Conservation (phyloP, 352 stramenopile genomes). For the Aphanomyces invadans region DNA sequence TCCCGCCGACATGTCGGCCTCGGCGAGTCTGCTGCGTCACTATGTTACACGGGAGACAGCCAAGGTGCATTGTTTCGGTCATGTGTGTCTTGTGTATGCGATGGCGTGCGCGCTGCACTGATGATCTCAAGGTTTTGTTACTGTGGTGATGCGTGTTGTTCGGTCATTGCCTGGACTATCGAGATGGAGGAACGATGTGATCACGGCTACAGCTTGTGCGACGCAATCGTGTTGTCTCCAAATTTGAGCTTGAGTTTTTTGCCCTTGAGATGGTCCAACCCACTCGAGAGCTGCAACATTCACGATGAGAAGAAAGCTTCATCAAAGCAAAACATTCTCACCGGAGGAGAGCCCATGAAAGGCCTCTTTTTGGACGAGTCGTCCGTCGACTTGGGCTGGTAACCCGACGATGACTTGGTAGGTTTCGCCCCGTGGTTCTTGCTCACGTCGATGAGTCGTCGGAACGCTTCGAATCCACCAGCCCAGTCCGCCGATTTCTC, state of each 20-base stretch:
- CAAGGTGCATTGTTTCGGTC: too few species aligned
- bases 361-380: constrained; percentile 24
- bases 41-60: too few species aligned
- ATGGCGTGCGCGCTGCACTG: too few species aligned
- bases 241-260: constrained; percentile 86
- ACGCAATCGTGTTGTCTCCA: constrained; percentile 65
- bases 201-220: constrained; percentile 83
- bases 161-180: too few species aligned
- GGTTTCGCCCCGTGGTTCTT: constrained; percentile 46
- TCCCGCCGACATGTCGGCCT: too few species aligned
- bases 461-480: constrained; percentile 70
- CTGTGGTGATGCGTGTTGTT: too few species aligned
- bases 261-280: constrained; percentile 63
- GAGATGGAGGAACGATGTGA: too few species aligned
- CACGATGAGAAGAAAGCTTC: constrained; percentile 24
- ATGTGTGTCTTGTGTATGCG: too few species aligned
- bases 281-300: constrained; percentile 26
- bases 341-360: constrained; percentile 32
- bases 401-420: background rate
- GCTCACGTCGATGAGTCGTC: constrained; percentile 78
- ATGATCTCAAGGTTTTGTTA: too few species aligned
- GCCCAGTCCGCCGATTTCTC: constrained; percentile 73
- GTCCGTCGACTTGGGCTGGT: constrained; percentile 1
- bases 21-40: too few species aligned
- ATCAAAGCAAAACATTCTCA: background rate